Base-by-base conservation (phyloP, 768 basidiomycete species). In the Neoboletus brunneissimus region DNA sequence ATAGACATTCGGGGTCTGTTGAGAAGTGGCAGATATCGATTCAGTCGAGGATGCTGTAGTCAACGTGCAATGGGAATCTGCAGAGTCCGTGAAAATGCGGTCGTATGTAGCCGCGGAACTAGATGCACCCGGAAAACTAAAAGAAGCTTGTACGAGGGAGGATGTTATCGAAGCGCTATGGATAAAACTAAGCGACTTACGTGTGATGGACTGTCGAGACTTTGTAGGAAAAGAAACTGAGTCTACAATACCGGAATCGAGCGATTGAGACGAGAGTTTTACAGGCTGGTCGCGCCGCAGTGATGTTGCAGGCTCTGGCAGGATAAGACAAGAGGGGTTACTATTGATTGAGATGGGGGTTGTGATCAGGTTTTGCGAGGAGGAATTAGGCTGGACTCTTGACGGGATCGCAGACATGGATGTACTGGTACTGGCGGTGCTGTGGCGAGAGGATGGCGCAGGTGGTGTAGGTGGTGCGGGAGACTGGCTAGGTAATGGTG, bases 1-100 rank as follows among this genome's bases (percentile, higher is more conserved):
- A 68, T 93, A 93, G 0, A 93, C 87, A 63, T 93, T 93, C 0
- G 91, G 88, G 1, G 88, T 84, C 23, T 62, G 65, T 41, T 66
- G 57, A 46, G 63, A 63, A 13, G 50, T 54, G 18, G 55, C 13
- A 1, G 56, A 50, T 34, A 61, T 37, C 3, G 52, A 55, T 42
- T 64, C 65, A 3, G 56, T 56, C 31, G 60, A 64, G 6, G 62
- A 51, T 23, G 52, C 44, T n/a, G 61, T 41, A 29, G 45, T 53
- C 42, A 60, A 48, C 29, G 60, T 51, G 51, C 27, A 54, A 29
- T 53, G 41, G 23, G 65, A 59, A 29, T 68, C 55, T 42, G 48
- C 23, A 11, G 58, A 52, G 25, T 57, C 58, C 7, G 52, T 44
- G 22, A 58, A 61, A 54, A 50, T 29, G 34, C 13, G 55, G 32